Base-by-base conservation (phyloP, 176 grass and related monocot species). In the Oryza meyeriana region DNA sequence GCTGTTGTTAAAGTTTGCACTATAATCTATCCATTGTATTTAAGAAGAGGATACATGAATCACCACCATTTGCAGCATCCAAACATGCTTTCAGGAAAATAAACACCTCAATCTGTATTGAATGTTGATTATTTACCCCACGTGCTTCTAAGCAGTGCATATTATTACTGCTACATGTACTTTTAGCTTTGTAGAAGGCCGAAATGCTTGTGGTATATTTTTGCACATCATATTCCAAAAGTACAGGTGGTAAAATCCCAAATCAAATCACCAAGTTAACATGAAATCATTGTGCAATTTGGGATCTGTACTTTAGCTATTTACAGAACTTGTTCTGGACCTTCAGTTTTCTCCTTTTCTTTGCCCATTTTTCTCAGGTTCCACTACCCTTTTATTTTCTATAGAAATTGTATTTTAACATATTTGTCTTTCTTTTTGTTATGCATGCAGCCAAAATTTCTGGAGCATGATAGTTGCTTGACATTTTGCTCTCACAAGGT, bases 401-500 rank as follows among this genome's bases (percentile, higher is more conserved):
- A 2, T 76, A 55, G 13, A 71, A 63, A 48, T 26, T 80, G 20
- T 55, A 40, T 62, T 45, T 64, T 88, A 5, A 39, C 50, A 18
- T 64, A 38, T 40, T 47, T 86, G 76, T 57, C 66, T 63, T 61
- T 66, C 33, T 28, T 88, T 42, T 75, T 76, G 29, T 87, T 83
- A 50, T 75, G n/a, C 69, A 64, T 88, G 65, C 88, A 99, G 93
- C 83, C 87, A 17, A 95, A 95, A 64, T 88, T 90, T 85, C 45
- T 92, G 73, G 91, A 95, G 69, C 76, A 89, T 79, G 90, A 94
- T 79, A 91, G 81, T 84, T 91, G 87, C 77, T 86, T 99, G 69
- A 84, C 89, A 71, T 93, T 99, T 89, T 90, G 86, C 83, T 83
- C 91, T 72, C 88, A 88, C 44, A 93, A 90, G 79, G 80, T 90